Percentiles rank a stretch among this genome's conserved stretches.
Conservation (phyloP, 2,329 filamentous ascomycete species). For the Exophiala phaeomuriformis region DNA sequence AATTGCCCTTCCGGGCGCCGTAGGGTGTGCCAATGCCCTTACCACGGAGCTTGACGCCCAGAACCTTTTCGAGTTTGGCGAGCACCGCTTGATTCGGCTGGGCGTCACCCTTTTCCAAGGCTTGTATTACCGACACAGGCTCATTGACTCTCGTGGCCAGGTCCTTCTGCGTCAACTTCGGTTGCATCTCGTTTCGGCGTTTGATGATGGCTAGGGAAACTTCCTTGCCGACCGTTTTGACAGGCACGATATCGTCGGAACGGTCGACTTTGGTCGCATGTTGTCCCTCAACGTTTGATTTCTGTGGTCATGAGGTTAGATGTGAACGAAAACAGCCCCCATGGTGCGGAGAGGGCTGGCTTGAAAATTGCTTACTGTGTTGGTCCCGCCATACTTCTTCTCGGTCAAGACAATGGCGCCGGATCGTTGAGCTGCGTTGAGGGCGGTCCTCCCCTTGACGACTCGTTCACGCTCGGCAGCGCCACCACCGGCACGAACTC, state of each 20-base stretch:
- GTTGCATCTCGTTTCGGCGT: slow-evolving; percentile 61
- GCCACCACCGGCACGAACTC: slow-evolving; percentile 52
- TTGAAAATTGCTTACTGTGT: slow-evolving; percentile 56
- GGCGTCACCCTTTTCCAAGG: slow-evolving; percentile 75
- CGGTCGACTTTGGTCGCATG: slow-evolving; percentile 97
- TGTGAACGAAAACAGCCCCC: neutral
- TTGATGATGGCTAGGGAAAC: slow-evolving; percentile 78
- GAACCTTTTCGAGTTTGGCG: slow-evolving; percentile 66
- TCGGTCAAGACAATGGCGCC: slow-evolving; percentile 74
- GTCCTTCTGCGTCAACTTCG: slow-evolving; percentile 84
- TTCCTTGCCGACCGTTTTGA: slow-evolving; percentile 74
- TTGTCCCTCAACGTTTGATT: slow-evolving; percentile 64
- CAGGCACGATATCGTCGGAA: slow-evolving; percentile 93
- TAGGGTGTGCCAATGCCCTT: slow-evolving; percentile 76
- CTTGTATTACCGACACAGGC: slow-evolving; percentile 68
- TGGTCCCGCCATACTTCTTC: slow-evolving; percentile 80
- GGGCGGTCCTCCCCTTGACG: slow-evolving; percentile 69
- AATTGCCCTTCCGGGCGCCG: slow-evolving; percentile 66
- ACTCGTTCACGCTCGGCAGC: slow-evolving; percentile 70
- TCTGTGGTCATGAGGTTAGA: slow-evolving; percentile 33
- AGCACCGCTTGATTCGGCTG: slow-evolving; percentile 79
- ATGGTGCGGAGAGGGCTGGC: neutral
- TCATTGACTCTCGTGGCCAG: slow-evolving; percentile 84
- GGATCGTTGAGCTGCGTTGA: slow-evolving; percentile 82
- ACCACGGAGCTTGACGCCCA: slow-evolving; percentile 83